phyloP scores from a whole-genome alignment of 2,329 filamentous ascomycete species.

The Colletotrichum magnum region DNA sequence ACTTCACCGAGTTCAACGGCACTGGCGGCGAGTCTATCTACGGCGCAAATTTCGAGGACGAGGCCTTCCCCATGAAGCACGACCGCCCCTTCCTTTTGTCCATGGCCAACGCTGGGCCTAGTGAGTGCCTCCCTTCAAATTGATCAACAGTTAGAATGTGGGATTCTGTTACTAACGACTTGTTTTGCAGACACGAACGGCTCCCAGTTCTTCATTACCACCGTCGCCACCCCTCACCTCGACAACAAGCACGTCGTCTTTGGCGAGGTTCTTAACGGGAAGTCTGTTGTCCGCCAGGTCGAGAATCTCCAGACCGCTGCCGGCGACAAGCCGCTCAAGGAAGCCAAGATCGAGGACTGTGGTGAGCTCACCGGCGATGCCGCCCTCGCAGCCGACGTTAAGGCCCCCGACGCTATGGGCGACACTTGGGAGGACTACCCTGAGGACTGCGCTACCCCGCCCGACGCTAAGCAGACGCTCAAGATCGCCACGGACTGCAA shows the following conservation, averaged over 20 bases:
- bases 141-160: too few species aligned
- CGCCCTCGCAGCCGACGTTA: conserved; percentile 76
- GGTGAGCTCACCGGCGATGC: conserved; percentile 85
- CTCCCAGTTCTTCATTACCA: conserved; percentile 98
- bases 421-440: conserved; percentile 97
- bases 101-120: conserved; percentile 97
- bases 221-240: conserved; percentile 92
- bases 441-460: conserved; percentile 79
- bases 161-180: conserved; percentile 24
- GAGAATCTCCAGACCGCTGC: conserved; percentile 84
- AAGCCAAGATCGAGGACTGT: conserved; percentile 84
- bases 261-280: conserved; percentile 92
- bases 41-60: conserved; percentile 95
- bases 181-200: conserved; percentile 83
- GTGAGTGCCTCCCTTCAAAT: conserved; percentile 60
- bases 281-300: conserved; percentile 89
- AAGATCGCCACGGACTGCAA: conserved; percentile 90
- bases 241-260: conserved; percentile 99
- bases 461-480: conserved; percentile 78
- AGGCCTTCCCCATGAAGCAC: conserved; percentile 94
- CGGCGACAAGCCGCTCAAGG: conserved; percentile 82
- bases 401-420: conserved; percentile 83
- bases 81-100: conserved; percentile 93
- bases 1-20: conserved; percentile 95
- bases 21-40: conserved; percentile 98